These are phyloP conservation scores for Lagerstroemia speciosa DNA, from an alignment of 345 rosid species.

Conservation along the genomic window DNA sequence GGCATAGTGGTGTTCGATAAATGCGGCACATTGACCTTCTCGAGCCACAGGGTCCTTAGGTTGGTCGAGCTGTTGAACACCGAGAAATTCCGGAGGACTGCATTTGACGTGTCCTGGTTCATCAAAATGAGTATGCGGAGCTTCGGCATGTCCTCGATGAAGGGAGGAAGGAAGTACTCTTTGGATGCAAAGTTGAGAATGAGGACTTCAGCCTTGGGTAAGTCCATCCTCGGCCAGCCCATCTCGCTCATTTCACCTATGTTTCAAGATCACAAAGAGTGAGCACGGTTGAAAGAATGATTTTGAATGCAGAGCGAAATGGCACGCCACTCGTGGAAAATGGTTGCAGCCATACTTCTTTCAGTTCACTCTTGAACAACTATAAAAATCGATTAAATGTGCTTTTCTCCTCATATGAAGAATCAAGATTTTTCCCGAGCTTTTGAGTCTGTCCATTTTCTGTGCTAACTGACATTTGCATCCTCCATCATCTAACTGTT, in stretches of 20 bases:
- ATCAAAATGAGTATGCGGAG: constrained; percentile 67
- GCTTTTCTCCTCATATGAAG: no score
- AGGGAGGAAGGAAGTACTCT: constrained; percentile 70
- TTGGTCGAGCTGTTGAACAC: constrained; percentile 39
- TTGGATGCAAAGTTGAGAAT: constrained; percentile 55
- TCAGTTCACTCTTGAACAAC: background rate
- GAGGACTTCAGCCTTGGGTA: constrained; percentile 85
- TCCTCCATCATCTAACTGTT: no score
- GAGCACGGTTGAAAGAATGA: background rate
- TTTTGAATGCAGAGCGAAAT: background rate
- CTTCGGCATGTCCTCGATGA: constrained; percentile 53
- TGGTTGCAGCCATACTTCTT: background rate
- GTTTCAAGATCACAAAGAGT: background rate
- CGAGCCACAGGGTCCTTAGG: constrained; percentile 81
- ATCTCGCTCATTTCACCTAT: constrained; percentile 70
- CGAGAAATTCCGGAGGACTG: constrained; percentile 45
- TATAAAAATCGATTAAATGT: no score
- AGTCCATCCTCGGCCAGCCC: constrained; percentile 70
- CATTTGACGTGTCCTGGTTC: constrained; percentile 45
- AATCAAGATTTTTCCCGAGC: background rate
- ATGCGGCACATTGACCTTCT: constrained; percentile 49
- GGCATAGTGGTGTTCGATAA: constrained; percentile 35
- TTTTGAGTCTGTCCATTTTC: background rate
- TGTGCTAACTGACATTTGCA: no score
- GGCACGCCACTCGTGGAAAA: background rate